phyloP scores from a whole-genome alignment of 2,329 filamentous ascomycete species.

The Podosphaera aphanis region DNA sequence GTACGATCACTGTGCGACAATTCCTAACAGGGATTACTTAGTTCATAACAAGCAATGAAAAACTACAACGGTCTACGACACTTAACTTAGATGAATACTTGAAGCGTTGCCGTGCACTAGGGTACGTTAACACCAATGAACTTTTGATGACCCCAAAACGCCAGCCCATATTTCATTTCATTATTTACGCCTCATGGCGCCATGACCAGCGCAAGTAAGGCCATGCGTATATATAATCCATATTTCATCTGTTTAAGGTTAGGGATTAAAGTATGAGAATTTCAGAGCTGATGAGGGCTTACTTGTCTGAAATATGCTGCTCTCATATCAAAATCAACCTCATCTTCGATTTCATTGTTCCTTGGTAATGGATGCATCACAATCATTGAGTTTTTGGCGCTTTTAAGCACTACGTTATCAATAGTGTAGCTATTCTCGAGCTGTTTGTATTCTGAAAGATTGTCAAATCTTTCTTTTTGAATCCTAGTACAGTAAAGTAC shows the following conservation, averaged over 20 bases:
- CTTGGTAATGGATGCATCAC: constrained; percentile 89
- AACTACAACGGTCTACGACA: no score
- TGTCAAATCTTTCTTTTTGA: constrained; percentile 88
- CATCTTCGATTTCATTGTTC: constrained; percentile 80
- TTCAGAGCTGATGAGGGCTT: constrained; percentile 23
- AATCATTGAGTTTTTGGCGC: constrained; percentile 80
- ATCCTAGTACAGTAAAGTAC: constrained; percentile 94
- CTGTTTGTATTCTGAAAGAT: constrained; percentile 54
- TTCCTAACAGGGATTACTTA: no score
- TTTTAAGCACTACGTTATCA: constrained; percentile 70
- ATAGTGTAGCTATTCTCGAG: constrained; percentile 79
- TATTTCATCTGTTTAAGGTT: constrained; percentile 56
- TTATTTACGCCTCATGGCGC: constrained; percentile 16
- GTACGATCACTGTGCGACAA: no score
- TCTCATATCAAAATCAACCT: constrained; percentile 91
- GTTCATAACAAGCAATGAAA: no score
- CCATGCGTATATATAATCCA: constrained; percentile 95
- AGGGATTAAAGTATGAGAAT: background rate
- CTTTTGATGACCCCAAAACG: no score
- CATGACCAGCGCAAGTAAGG: constrained; percentile 83
- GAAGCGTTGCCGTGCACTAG: no score
- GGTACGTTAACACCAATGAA: no score
- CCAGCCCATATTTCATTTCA: background rate
- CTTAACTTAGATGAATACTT: no score
- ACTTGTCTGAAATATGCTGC: constrained; percentile 99